Base-by-base conservation (phyloP, 345 rosid genomes). In the Aurinia saxatilis region DNA sequence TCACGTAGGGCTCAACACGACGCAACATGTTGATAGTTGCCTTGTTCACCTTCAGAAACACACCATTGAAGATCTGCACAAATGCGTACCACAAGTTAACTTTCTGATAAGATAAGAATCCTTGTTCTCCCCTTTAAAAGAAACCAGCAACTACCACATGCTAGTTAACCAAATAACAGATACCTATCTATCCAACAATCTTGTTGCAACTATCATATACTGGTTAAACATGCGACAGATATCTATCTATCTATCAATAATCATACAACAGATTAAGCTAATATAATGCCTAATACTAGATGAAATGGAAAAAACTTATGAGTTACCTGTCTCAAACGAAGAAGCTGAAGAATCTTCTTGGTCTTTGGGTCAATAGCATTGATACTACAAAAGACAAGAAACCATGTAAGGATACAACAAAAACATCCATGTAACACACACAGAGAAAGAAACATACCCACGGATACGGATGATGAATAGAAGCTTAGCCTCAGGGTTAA, bases 11-110 rank as follows among this genome's bases (percentile, higher is more conserved):
- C 65, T 86, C 96, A 72, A 92, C 95, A 45, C 95, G 74, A 62
- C 82, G 96, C 34, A 92, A 84, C 98, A 89, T 89, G 58, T 92
- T 89, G 78, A 89, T 44, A 12, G 98, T 88, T 13, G 98, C 95
- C 53, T 86, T 86, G 85, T 86, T 91, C 13, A 91, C 98, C 69
- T 86, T 92, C 12, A 92, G 81, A 66, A 92, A 87, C 10, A 89
- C 98, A 3, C 98, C 98, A 40, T 89, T 92, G 61, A 89, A 92
- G 4, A 92, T 92, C 98, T 89, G 80, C 25, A 42, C 34, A 41
- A 0, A 29, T 46, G 30, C 10, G 16, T 41, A 42, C 15, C 30
- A 54, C n/a, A 8, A n/a, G 53, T 59, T 4, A 68, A 25, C 21
- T 54, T 54, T n/a, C 10, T 15, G 31, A 23, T 3, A 44, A 14